Percentiles rank a stretch among this genome's conserved stretches.
These are phyloP conservation scores for Wickerhamiella qilinensis DNA, from an alignment of 805 yeast species.

Conservation along the genomic window DNA sequence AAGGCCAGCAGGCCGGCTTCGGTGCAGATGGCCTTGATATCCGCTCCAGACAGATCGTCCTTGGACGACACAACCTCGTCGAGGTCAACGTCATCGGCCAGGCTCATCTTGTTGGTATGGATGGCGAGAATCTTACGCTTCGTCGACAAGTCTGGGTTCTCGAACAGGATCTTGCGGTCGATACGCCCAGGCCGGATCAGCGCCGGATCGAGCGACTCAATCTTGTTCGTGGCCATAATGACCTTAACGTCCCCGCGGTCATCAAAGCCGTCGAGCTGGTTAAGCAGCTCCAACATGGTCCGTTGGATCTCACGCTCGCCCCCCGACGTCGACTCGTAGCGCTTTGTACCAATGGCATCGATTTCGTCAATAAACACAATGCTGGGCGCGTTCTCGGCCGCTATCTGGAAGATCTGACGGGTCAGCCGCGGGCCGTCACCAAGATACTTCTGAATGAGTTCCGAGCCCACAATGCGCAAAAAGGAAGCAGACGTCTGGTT, in stretches of 20 bases:
- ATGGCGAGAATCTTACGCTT: constrained; percentile 84
- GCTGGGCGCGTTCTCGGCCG: constrained; percentile 95
- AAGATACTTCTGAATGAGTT: constrained; percentile 85
- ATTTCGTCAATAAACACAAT: constrained; percentile 97
- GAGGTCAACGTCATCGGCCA: constrained; percentile 72
- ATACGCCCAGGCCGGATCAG: constrained; percentile 94
- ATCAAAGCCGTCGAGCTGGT: constrained; percentile 93
- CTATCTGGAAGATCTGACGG: constrained; percentile 89
- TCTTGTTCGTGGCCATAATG: constrained; percentile 94
- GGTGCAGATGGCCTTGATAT: constrained; percentile 92
- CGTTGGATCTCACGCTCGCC: constrained; percentile 97
- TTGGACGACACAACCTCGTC: constrained; percentile 79
- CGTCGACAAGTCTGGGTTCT: constrained; percentile 85
- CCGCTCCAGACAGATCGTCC: constrained; percentile 94
- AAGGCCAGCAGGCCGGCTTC: constrained; percentile 93
- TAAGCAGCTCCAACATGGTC: constrained; percentile 89
- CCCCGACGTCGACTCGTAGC: constrained; percentile 81
- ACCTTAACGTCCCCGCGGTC: constrained; percentile 96
- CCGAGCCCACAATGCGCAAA: constrained; percentile 91
- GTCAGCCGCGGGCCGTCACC: constrained; percentile 96
- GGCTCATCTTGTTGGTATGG: constrained; percentile 86
- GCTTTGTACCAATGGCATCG: constrained; percentile 97
- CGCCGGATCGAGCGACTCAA: constrained; percentile 90
- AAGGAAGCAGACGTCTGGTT: constrained; percentile 95
- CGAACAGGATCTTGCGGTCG: constrained; percentile 88